Evolutionary conservation across 306 rosid genomes (phyloP), one percentile per base, ranked within the genome.

Genomic region (Fagus sylvatica): DNA sequence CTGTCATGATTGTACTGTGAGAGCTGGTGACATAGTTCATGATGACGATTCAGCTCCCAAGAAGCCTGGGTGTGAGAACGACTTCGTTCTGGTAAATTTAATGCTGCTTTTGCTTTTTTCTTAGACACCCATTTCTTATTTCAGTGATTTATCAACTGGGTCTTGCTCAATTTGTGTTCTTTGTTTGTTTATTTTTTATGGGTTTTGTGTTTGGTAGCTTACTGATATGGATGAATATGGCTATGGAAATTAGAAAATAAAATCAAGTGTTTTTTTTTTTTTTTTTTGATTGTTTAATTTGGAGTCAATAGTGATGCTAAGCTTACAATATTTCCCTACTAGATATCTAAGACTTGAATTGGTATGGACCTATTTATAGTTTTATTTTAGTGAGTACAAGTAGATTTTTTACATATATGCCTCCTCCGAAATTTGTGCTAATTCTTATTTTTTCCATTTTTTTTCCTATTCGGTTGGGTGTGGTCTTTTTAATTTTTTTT

Each of bases 41-140:
- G 91, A 87, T 68, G 98, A 90, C 46, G 87, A 90, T 77, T 86
- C 84, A 41, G 81, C 96, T 80, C 99, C 98, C 49, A 93, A 90
- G 86, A 91, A 91, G 80, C 97, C 98, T n/a, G 96, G 98, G 68
- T 93, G 97, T 75, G 90, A 72, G 69, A 95, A 95, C 81, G 84
- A 87, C 80, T 93, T 95, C 74, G 96, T 95, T 86, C 84, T 95
- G 90, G 99, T 95, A 84, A 78, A 40, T 46, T 78, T 75, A 69
- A 17, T 76, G 72, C 64, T 66, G 65, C 12, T 74, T 74, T 74
- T 43, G 69, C 39, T 67, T 80, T 83, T 32, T 48, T 33, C 37
- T 66, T 46, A 56, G 72, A 32, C 37, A 66, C 43, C 76, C 75
- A 12, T 85, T 75, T 85, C 74, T 56, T 41, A 2, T 61, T 68